Base-by-base conservation (phyloP, 345 rosid species). In the Stellera chamaejasme region DNA sequence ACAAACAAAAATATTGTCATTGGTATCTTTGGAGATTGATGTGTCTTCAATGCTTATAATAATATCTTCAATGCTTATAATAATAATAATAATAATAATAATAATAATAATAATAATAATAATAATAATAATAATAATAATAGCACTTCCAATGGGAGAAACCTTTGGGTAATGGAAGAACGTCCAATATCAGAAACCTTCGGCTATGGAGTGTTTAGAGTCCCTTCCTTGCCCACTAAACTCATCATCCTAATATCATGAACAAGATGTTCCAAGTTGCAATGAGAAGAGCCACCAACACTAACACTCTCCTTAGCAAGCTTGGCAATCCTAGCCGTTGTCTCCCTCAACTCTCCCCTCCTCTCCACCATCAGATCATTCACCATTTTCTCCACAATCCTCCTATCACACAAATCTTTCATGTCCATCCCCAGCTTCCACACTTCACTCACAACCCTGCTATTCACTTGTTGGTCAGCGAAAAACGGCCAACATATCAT, bases 401-500 rank as follows among this genome's bases (percentile, higher is more conserved):
- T 39, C 56, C 80, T 64, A 6, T 71, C 66, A 48, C 83, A 79
- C 7, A 32, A 52, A 56, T 79, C 85, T 68, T 82, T 79, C 75
- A 75, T 73, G 55, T 77, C 81, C 11, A 79, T 14, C 6, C 85
- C 83, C 0, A 69, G 11, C 16, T 55, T 73, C 83, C 83, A 82
- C 23, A 61, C 72, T 27, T 66, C 68, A 36, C 76, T 46, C 53
- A 66, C 76, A 48, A 55, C 68, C 63, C 83, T 59, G 23, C 81
- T 67, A 44, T 79, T 79, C 39, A 68, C 14, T 36, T 69, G 72
- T 53, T 79, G 88, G 32, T 79, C 83, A 0, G 46, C 69, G 27
- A 65, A 61, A 50, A 2, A 64, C 5, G 83, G 79, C 81, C 77
- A 79, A 27, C 85, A 79, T 14, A 82, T 59, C 81, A 75, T 73